Evolutionary conservation across 495 filamentous ascomycete genomes (phyloP), one percentile per base, ranked within the genome.

Genomic region (Trichoderma virens): DNA sequence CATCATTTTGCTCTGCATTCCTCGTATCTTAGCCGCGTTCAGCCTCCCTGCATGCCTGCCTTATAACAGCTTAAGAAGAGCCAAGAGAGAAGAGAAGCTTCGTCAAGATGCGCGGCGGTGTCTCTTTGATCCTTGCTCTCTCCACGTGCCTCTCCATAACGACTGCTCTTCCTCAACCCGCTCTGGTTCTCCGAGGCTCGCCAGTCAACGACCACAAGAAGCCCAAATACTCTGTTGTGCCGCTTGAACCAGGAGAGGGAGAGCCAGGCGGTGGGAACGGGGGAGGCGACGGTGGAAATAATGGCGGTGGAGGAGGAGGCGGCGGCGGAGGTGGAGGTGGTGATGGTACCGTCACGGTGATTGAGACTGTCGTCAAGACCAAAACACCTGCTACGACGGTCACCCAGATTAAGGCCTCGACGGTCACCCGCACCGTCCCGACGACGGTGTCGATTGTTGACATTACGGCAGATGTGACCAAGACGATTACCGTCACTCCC

Each of bases 171-270:
- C 56, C 23, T 11, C 54, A 32, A 11, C 59, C 28, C 14, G 56
- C 56, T 5, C 62, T 71, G 2, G 64, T 62, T 16, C 65, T 71
- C 47, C 68, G 72, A 13, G 72, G 4, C 9, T 16, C 59, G 16
- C 30, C 31, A 23, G 35, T 30, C 13, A 18, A 25, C 14, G 35
- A 14, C 14, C 31, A 16, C 8, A 1, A 28, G 6, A 64, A 59
- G 62, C 62, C 73, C 56, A 74, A 70, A 6, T 76, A 74, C 28
- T 76, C 74, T 18, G 66, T 76, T n/a, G 68, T 76, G 35, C 73
- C 74, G 1, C 74, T 76, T 35, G 61, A 62, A 47, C 61, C 61
- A 9, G 61, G 39, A 7, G 69, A 73, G 60, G 74, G 70, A 14
- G 61, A 63, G 59, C 30, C 38, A 23, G 59, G 41, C 47, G 63